Evolutionary conservation across 2,329 filamentous ascomycete genomes (phyloP).

Genomic region (Xylariaceae sp.): DNA sequence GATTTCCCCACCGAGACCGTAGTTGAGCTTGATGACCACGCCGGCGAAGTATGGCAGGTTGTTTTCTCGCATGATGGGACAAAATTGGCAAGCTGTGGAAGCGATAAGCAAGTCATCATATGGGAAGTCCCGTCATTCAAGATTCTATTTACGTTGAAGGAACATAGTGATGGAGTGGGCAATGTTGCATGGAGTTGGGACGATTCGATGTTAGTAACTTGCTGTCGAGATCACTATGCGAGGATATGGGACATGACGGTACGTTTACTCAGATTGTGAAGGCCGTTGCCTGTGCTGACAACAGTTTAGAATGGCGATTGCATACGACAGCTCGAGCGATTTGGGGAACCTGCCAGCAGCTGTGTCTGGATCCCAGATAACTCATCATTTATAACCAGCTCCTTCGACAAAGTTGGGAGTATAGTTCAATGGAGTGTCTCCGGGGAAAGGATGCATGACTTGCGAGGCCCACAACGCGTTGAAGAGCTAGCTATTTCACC

Average conservation of each 20-base stretch:
- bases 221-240: slow-evolving; percentile 67
- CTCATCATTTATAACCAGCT: slow-evolving; percentile 70
- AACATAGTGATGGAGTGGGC: slow-evolving; percentile 66
- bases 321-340: slow-evolving; percentile 60
- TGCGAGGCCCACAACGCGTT: slow-evolving; percentile 66
- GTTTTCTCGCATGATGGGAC: slow-evolving; percentile 84
- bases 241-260: slow-evolving; percentile 70
- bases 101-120: slow-evolving; percentile 68
- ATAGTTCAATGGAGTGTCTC: slow-evolving; percentile 66
- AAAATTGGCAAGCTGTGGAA: slow-evolving; percentile 75
- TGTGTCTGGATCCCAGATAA: slow-evolving; percentile 85
- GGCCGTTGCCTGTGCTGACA: slow-evolving; percentile 15
- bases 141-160: slow-evolving; percentile 55
- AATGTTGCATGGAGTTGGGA: slow-evolving; percentile 91
- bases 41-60: slow-evolving; percentile 85
- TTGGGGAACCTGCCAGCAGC: slow-evolving; percentile 78
- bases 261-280: slow-evolving; percentile 31
- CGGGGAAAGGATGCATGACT: slow-evolving; percentile 58
- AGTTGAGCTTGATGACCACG: slow-evolving; percentile 65
- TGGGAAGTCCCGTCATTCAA: slow-evolving; percentile 72
- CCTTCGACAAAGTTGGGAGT: slow-evolving; percentile 61
- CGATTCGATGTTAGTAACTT: slow-evolving; percentile 78
- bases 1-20: slow-evolving; percentile 72
- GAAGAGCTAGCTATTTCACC: slow-evolving; percentile 80
- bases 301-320: slow-evolving; percentile 53